Evolutionary conservation across 345 rosid species (phyloP).

Genomic region (Eutrema japonicum): DNA sequence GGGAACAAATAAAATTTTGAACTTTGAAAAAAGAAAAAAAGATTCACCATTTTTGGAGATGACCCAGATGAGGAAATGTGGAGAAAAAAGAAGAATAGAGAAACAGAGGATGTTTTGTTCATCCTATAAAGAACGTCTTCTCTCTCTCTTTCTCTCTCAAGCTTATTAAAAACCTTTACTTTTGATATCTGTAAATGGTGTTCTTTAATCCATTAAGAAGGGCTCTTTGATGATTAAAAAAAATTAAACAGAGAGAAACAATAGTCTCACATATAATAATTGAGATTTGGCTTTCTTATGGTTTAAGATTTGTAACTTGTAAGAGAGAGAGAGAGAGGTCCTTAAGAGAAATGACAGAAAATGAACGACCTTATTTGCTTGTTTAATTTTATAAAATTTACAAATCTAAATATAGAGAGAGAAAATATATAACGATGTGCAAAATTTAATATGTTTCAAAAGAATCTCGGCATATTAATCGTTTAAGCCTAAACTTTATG

Average conservation of each 20-base stretch:
- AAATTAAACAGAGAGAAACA: constrained; percentile 45
- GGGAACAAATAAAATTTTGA: constrained; percentile 2
- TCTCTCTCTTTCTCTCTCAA: constrained; percentile 44
- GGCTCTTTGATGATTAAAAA: constrained; percentile 24
- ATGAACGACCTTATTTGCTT: constrained; percentile 33
- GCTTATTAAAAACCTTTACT: constrained; percentile 62
- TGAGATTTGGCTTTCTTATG: constrained; percentile 34
- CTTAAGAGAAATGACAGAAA: too few relatives aligned
- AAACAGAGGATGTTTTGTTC: constrained; percentile 60
- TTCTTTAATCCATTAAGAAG: constrained; percentile 48
- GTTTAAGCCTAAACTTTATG: constrained; percentile 16
- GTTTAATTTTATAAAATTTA: not conserved
- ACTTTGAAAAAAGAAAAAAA: constrained; percentile 6
- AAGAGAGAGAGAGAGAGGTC: constrained; percentile 39
- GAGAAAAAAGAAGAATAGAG: constrained; percentile 47
- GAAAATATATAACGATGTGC: not conserved
- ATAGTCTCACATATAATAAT: constrained; percentile 41
- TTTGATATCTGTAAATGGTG: constrained; percentile 43
- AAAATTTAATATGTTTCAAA: not conserved
- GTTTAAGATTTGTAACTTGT: constrained; percentile 40
- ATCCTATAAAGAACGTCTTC: constrained; percentile 43
- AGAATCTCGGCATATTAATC: not conserved
- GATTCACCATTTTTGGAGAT: constrained; percentile 56
- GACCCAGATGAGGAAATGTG: constrained; percentile 62
- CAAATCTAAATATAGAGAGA: not conserved